These are phyloP conservation scores for Circinella umbellata DNA, from an alignment of 371 early-diverging fungal genomes.

Conservation along the genomic window DNA sequence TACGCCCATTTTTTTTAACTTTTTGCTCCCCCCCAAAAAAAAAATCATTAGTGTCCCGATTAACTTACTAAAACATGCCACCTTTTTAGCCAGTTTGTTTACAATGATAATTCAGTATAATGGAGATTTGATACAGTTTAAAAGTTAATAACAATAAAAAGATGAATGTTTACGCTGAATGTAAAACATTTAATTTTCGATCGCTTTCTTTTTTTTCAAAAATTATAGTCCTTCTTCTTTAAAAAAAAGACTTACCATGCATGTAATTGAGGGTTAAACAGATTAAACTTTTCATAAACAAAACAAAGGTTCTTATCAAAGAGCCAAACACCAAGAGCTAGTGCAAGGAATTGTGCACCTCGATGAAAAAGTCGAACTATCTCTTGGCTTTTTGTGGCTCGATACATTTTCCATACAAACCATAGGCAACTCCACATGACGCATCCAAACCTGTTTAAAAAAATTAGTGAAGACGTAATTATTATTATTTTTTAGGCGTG, in stretches of 20 bases:
- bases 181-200: too few species aligned
- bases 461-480: too few species aligned
- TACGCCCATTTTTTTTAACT: too few species aligned
- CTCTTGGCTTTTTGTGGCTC: constrained; percentile 23
- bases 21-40: too few species aligned
- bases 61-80: constrained; percentile 45
- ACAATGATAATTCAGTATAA: too few species aligned
- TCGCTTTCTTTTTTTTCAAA: too few species aligned
- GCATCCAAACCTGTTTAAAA: constrained; percentile 33
- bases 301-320: constrained; percentile 47
- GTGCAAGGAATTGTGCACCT: constrained; percentile 32
- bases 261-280: constrained; percentile 42
- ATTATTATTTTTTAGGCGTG: too few species aligned
- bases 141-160: too few species aligned
- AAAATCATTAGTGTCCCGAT: too few species aligned
- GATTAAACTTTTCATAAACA: constrained; percentile 28
- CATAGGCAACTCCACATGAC: constrained; percentile 53
- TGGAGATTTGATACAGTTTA: too few species aligned
- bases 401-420: constrained; percentile 44
- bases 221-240: background rate
- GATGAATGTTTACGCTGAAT: too few species aligned
- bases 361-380: constrained; percentile 33
- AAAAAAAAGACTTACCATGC: constrained; percentile 29
- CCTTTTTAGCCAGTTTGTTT: constrained; percentile 15
- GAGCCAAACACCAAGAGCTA: constrained; percentile 41